Base-by-base conservation (phyloP, 2,329 filamentous ascomycete species). In the Gyromitra esculenta region DNA sequence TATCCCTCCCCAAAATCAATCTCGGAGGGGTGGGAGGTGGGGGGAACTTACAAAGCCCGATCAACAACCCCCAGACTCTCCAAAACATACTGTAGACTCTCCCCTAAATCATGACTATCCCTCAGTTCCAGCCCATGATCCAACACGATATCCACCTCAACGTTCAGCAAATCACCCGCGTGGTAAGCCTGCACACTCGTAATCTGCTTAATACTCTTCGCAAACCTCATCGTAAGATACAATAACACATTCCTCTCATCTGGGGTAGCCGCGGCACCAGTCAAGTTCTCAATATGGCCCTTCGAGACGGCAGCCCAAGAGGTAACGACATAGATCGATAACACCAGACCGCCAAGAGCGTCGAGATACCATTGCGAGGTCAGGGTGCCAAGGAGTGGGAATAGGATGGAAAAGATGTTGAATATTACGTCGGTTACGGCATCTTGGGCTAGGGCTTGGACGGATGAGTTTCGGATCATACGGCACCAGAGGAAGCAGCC, bases 191-290 rank as follows among this genome's bases (percentile, higher is more conserved):
- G 91, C 72, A 96, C 85, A 41, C 93, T 93, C 82, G 96, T 93
- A 77, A 96, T 96, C 82, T 93, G 91, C 81, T 89, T 90, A 82
- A 97, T 96, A 11, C 92, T 91, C 80, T 92, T 93, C 59, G 94
- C 94, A 82, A 97, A 97, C 21, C 94, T 91, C 92, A 97, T 97
- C 0, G 94, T 96, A 80, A 97, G 88, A 84, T 97, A 97, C 0
- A 97, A 87, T 25, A 97, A 84, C 60, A 97, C 89, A 82, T 96
- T 97, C 39, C 94, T 88, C 85, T 96, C 91, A 80, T 95, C 92
- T 0, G 92, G 90, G 0, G 90, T 89, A 4, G 92, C 92, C 0
- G 91, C 91, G 80, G 92, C 92, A 18, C 93, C 93, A 0, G 91
- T 92, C 39, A 96, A 85, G 81, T 95, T 93, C 82, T 91, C 89